Evolutionary conservation across 1,139 yeast species (phyloP).

Genomic region (Diutina neorugosa): DNA sequence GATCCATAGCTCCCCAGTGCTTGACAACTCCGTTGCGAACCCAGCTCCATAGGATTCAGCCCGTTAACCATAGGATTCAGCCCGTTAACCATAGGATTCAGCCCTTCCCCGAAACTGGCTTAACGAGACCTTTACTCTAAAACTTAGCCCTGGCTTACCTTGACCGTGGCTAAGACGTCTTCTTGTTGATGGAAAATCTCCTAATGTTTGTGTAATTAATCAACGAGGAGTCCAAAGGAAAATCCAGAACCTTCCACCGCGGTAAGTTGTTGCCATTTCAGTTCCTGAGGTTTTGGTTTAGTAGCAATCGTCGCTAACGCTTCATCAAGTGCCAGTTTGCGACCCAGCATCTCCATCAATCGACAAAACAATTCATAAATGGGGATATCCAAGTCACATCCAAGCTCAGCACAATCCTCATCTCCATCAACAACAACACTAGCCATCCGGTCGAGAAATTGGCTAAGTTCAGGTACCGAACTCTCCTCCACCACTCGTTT

Average conservation of each 20-base stretch:
- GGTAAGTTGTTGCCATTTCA: neutral
- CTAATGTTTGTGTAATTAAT: too few relatives aligned
- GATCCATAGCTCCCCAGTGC: neutral
- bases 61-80: too few relatives aligned
- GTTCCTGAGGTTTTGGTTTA: neutral
- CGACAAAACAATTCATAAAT: constrained; percentile 45
- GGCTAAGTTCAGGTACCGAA: constrained; percentile 8
- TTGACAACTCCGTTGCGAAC: neutral
- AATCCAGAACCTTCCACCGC: neutral
- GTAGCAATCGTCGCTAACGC: constrained; percentile 8
- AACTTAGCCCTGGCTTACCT: too few relatives aligned
- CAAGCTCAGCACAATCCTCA: constrained; percentile 35
- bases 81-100: too few relatives aligned
- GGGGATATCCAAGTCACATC: constrained; percentile 27
- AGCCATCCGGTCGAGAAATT: constrained; percentile 13
- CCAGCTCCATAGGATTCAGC: too few relatives aligned
- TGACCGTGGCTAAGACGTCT: too few relatives aligned
- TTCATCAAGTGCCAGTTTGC: constrained; percentile 16
- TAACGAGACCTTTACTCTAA: too few relatives aligned
- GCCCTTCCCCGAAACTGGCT: too few relatives aligned
- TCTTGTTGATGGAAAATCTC: too few relatives aligned
- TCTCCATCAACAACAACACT: constrained; percentile 12
- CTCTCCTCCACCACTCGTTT: constrained; percentile 12
- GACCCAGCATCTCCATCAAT: constrained; percentile 25
- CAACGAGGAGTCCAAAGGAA: neutral